These are phyloP conservation scores for Diaporthe humulicola DNA, from an alignment of 2,329 filamentous ascomycete genomes.

Conservation along the genomic window DNA sequence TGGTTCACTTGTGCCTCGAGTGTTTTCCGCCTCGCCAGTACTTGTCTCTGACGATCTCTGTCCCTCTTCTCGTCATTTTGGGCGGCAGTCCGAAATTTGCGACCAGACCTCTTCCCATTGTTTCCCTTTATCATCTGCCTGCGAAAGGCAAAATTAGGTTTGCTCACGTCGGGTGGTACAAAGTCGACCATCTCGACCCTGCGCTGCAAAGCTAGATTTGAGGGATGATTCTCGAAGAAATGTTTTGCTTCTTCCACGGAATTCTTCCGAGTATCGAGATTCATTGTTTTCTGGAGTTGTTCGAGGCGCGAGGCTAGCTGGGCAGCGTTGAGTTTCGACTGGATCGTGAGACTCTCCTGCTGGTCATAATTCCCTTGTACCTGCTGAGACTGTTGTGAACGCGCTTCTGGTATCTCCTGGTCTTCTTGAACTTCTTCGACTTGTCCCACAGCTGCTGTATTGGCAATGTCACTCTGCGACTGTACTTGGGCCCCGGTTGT, in stretches of 20 bases:
- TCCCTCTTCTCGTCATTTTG: background rate
- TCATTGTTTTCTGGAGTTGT: no score
- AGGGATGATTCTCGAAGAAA: background rate
- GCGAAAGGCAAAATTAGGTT: background rate
- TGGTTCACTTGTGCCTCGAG: background rate
- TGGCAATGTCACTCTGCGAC: background rate
- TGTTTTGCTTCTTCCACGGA: background rate
- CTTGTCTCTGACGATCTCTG: background rate
- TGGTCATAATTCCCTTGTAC: no score
- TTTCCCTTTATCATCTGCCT: background rate
- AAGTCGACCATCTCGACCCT: background rate
- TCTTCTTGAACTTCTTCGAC: background rate
- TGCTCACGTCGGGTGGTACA: conserved; percentile 10
- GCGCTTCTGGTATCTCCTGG: background rate
- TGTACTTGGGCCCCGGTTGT: no score
- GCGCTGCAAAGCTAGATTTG: conserved; percentile 3
- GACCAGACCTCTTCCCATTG: background rate
- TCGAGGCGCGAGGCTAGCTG: background rate
- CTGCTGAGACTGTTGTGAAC: background rate
- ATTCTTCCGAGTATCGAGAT: background rate
- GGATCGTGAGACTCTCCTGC: background rate
- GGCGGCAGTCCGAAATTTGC: background rate
- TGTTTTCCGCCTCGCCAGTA: background rate
- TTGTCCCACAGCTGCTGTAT: background rate
- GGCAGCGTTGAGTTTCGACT: background rate